Evolutionary conservation across 2,329 filamentous ascomycete genomes (phyloP), one percentile per base, ranked within the genome.

Genomic region (Microascus cirrosus): DNA sequence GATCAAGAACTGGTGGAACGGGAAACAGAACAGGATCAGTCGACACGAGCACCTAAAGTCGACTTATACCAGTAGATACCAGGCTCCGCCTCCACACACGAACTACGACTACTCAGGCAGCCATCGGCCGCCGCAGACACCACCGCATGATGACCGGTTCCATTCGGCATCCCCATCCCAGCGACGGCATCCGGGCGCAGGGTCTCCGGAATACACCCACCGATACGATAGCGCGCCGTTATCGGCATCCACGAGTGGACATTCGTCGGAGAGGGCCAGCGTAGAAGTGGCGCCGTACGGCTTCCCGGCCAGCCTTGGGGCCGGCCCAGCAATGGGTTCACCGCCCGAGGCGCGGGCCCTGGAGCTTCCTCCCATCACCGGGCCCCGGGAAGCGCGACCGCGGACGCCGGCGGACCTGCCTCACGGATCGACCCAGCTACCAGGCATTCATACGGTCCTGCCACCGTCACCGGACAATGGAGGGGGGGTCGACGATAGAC

Each of bases 1-100:
- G 32, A 90, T 96, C 62, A 96, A 96, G 82, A 96, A 96, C 72
- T 96, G 91, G 90, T 96, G 89, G 89, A 96, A 96, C 69, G 91
- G 92, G 55, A 89, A 87, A 69, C 88, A 92, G 80, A 96, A 96
- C 74, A 84, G 91, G 66, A 80, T 87, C 66, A 80, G 77, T 66
- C 76, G 84, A 63, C 70, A 76, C 56, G 68, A 74, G 61, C 71
- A 75, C 42, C 34, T 56, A 20, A 56, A 35, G 54, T 45, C 54
- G 25, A 28, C 39, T 1, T 56, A 50, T 18, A 56, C 54, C 20
- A 34, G 34, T 15, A n/a, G 39, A 51, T 56, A 56, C 35, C 39
- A 24, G 20, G 35, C 39, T 11, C 24, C 32, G 5, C 54, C 54
- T 2, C 3, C 54, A 20, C 32, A 32, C 18, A 18, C 42, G 10